Percentiles rank a stretch among this genome's conserved stretches.
These are phyloP conservation scores for Pyrenophora teres DNA, from an alignment of 2,329 filamentous ascomycete genomes.

Conservation along the genomic window DNA sequence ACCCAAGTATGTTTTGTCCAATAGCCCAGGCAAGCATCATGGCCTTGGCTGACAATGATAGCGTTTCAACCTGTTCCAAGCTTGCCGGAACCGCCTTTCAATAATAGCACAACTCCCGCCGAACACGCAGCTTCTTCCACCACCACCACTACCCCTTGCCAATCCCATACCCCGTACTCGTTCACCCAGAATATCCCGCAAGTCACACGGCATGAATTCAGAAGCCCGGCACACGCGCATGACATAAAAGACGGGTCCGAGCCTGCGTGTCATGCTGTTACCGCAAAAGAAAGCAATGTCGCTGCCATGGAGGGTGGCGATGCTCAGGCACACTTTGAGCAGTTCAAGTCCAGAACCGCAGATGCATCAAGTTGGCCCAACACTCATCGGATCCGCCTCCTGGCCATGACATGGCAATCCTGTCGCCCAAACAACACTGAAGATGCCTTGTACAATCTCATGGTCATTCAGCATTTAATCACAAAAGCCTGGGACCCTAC, in stretches of 20 bases:
- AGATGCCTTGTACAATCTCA: conserved; percentile 14
- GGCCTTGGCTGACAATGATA: conserved; percentile 4
- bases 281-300: neutral
- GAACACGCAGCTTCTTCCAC: conserved; percentile 1
- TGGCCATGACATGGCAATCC: conserved; percentile 8
- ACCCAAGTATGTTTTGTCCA: conserved; percentile 25
- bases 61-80: neutral
- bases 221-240: neutral
- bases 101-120: neutral
- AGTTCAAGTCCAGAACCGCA: conserved; percentile 16
- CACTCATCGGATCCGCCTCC: neutral
- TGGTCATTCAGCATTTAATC: conserved; percentile 19
- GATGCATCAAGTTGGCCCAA: neutral
- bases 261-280: neutral
- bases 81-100: neutral
- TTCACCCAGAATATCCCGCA: conserved; percentile 4
- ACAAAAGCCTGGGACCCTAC: conserved; percentile 14
- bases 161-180: conserved; percentile 3
- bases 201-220: neutral
- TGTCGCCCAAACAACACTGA: conserved; percentile 12
- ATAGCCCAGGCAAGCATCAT: neutral
- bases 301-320: neutral
- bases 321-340: conserved; percentile 10
- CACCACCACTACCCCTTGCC: neutral
- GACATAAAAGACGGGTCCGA: neutral